phyloP scores from a whole-genome alignment of 768 basidiomycete genomes.

The Chiua virens region DNA sequence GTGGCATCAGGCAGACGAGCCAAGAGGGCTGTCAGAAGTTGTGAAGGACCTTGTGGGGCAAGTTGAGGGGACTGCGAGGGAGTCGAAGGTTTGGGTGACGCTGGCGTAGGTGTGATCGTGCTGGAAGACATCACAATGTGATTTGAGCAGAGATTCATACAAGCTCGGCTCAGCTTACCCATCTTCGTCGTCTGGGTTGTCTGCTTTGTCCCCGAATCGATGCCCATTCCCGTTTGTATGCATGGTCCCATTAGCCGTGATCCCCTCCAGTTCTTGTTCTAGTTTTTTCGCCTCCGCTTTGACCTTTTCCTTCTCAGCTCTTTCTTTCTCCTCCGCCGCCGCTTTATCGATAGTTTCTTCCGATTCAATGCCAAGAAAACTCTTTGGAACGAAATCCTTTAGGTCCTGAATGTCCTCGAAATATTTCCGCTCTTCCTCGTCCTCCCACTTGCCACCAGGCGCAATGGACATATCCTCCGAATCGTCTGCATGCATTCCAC shows the following conservation, averaged over 20 bases:
- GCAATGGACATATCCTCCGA: conserved; percentile 51
- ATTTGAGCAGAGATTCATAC: conserved; percentile 2
- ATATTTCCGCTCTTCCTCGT: conserved; percentile 93
- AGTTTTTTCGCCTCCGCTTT: conserved; percentile 71
- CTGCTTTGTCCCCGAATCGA: not conserved
- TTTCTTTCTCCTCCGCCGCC: conserved; percentile 45
- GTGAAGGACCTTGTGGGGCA: conserved; percentile 87
- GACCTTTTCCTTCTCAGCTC: conserved; percentile 53
- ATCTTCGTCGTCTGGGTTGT: conserved; percentile 31
- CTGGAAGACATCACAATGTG: conserved; percentile 39
- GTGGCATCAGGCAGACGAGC: conserved; percentile 93
- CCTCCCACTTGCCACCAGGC: conserved; percentile 91
- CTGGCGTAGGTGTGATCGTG: conserved; percentile 62
- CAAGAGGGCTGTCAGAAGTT: conserved; percentile 87
- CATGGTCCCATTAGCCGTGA: conserved; percentile 41
- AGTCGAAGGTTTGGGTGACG: conserved; percentile 60
- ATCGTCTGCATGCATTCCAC: conserved; percentile 48
- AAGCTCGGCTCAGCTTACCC: conserved; percentile 18
- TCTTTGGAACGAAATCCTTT: conserved; percentile 87
- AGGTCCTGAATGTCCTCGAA: conserved; percentile 93
- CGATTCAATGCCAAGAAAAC: conserved; percentile 70
- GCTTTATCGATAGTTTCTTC: conserved; percentile 41
- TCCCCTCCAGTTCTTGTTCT: conserved; percentile 73
- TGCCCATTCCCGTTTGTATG: conserved; percentile 21
- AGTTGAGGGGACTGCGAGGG: conserved; percentile 68